Percentiles rank a stretch among this genome's conserved stretches.
phyloP scores from a whole-genome alignment of 176 grass and related monocot genomes.

The Zizania latifolia region DNA sequence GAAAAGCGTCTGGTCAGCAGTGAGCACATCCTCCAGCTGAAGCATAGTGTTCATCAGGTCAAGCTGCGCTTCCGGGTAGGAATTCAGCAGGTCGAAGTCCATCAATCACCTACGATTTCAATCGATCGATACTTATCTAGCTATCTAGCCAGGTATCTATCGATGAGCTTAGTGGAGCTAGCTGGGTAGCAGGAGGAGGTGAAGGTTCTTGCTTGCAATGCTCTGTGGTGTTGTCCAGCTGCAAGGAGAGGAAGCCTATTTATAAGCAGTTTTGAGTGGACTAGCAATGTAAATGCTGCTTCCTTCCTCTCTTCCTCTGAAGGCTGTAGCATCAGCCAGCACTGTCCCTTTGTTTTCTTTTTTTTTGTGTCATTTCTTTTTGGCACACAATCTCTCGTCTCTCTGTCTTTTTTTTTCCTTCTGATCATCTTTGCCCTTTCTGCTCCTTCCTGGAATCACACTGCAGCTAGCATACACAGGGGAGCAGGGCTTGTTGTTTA shows the following conservation, averaged over 20 bases:
- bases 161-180: background rate
- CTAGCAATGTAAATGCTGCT: conserved; percentile 12
- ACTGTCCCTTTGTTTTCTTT: background rate
- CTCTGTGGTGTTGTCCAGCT: conserved; percentile 23
- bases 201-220: conserved; percentile 25
- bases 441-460: conserved; percentile 39
- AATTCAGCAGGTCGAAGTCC: conserved; percentile 65
- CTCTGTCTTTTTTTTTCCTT: background rate
- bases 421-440: background rate
- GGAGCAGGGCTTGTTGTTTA: background rate
- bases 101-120: conserved; percentile 1
- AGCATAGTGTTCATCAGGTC: conserved; percentile 89
- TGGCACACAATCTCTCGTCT: background rate
- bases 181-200: background rate
- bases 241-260: conserved; percentile 43
- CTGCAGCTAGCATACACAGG: background rate
- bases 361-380: background rate
- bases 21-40: conserved; percentile 65
- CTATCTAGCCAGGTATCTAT: background rate
- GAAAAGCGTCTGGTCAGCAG: conserved; percentile 26
- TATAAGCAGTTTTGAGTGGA: conserved; percentile 52
- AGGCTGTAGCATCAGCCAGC: conserved; percentile 14
- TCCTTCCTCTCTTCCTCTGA: conserved; percentile 39
- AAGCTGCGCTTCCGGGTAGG: conserved; percentile 58
- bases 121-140: background rate